Evolutionary conservation across 176 grass and related monocot species (phyloP).

Genomic region (Ensete glaucum): DNA sequence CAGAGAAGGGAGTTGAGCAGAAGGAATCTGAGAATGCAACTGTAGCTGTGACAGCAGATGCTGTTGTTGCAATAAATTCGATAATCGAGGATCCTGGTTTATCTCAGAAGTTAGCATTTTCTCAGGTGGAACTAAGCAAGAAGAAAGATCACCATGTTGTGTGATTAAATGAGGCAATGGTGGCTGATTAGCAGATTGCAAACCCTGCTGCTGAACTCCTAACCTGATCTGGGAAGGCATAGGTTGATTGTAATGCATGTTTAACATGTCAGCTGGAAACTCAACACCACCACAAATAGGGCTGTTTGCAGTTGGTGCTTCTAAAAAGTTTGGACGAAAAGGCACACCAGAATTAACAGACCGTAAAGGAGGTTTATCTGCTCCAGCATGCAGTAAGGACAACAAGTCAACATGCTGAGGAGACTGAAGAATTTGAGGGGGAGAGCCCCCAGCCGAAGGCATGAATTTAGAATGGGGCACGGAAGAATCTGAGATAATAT

Average conservation of each 20-base stretch:
- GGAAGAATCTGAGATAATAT: conserved; percentile 36
- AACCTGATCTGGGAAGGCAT: conserved; percentile 44
- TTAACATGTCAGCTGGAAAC: conserved; percentile 36
- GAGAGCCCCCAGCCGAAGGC: conserved; percentile 38
- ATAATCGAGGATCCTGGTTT: conserved; percentile 73
- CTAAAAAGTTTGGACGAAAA: conserved; percentile 47
- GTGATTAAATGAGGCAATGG: conserved; percentile 34
- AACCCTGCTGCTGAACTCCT: conserved; percentile 47
- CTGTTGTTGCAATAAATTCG: conserved; percentile 72
- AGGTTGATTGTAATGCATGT: conserved; percentile 47
- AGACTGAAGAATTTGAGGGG: conserved; percentile 38
- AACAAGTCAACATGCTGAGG: conserved; percentile 75
- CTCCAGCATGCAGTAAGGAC: conserved; percentile 57
- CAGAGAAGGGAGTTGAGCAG: conserved; percentile 61
- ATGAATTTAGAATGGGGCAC: conserved; percentile 55
- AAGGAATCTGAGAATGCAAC: conserved; percentile 54
- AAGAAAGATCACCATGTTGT: conserved; percentile 15
- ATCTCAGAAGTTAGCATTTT: conserved; percentile 49
- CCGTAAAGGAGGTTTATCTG: conserved; percentile 51
- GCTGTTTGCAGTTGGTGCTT: conserved; percentile 38
- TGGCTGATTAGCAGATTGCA: conserved; percentile 41
- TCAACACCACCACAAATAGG: conserved; percentile 30
- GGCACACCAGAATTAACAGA: conserved; percentile 38
- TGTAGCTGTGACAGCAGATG: conserved; percentile 80
- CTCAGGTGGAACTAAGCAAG: conserved; percentile 32